phyloP scores from a whole-genome alignment of 2,329 filamentous ascomycete species.

The Cladosporium halotolerans region DNA sequence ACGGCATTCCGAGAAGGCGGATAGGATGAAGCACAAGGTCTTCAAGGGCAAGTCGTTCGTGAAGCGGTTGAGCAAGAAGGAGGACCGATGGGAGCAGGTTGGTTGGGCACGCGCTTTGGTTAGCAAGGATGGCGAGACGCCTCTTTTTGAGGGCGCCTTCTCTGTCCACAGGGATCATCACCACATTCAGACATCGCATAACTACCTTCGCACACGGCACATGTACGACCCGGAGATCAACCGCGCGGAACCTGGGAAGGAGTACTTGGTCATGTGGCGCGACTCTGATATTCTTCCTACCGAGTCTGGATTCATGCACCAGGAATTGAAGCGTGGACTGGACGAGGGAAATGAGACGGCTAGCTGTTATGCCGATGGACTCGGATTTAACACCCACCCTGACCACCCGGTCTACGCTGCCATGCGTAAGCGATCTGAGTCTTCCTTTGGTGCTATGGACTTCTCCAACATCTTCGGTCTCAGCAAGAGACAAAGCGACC shows the following conservation, averaged over 20 bases:
- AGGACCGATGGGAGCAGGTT: slow-evolving; percentile 65
- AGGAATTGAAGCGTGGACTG: slow-evolving; percentile 51
- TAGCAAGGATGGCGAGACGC: slow-evolving; percentile 65
- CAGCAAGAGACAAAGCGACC: slow-evolving; percentile 57
- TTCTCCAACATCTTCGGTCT: slow-evolving; percentile 60
- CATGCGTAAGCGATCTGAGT: slow-evolving; percentile 49
- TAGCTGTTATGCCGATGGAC: slow-evolving; percentile 64
- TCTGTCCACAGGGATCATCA: slow-evolving; percentile 75
- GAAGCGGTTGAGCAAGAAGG: slow-evolving; percentile 45
- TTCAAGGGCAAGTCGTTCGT: slow-evolving; percentile 76
- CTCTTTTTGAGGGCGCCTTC: slow-evolving; percentile 88
- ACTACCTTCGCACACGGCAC: slow-evolving; percentile 68
- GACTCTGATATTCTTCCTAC: slow-evolving; percentile 69
- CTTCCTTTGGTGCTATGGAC: slow-evolving; percentile 55
- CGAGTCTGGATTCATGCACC: slow-evolving; percentile 37
- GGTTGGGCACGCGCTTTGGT: slow-evolving; percentile 85
- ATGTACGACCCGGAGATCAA: slow-evolving; percentile 62
- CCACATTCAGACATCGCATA: slow-evolving; percentile 70
- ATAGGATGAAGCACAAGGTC: slow-evolving; percentile 69
- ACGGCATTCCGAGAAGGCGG: slow-evolving; percentile 58
- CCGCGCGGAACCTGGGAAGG: slow-evolving; percentile 46
- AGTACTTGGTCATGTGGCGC: slow-evolving; percentile 85
- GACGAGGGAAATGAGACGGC: slow-evolving; percentile 14
- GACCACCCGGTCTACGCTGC: slow-evolving; percentile 59
- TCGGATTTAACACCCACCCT: slow-evolving; percentile 70